Base-by-base conservation (phyloP, 306 rosid genomes). In the Cyclanthera cordifolia region DNA sequence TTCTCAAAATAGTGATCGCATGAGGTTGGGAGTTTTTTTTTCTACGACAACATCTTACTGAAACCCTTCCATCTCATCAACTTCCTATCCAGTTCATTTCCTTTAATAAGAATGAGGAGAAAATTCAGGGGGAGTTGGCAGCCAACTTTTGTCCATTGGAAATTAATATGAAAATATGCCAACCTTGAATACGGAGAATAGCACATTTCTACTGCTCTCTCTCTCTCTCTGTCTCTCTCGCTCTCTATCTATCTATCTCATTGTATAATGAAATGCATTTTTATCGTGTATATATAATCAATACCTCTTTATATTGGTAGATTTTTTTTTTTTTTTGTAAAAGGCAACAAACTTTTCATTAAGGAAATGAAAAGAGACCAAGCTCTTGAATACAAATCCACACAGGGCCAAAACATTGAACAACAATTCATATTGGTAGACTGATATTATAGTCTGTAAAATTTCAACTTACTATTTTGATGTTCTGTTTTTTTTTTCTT, bases 401-500 rank as follows among this genome's bases (percentile, higher is more conserved):
- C n/a, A n/a, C n/a, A n/a, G n/a, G n/a, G n/a, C n/a, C n/a, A n/a
- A n/a, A n/a, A n/a, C n/a, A n/a, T n/a, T n/a, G n/a, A n/a, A n/a
- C n/a, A n/a, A n/a, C n/a, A n/a, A n/a, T n/a, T 12, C 60, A 15
- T 69, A 51, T 52, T 11, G 19, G 23, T 39, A 52, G 14, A 19
- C 11, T 6, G n/a, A 34, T 52, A 53, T 77, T 65, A 61, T 64
- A 43, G 8, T 27, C 34, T 1, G 12, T 63, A 39, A 63, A 19
- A 43, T 45, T 10, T 59, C 1, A 16, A 16, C 23, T 10, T 11
- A 49, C 25, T 60, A 50, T 17, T 69, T 72, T 58, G 19, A 32
- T 25, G 21, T 66, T 60, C 48, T 70, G 72, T 70, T 76, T 37
- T 14, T 70, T 2, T 53, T 25, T 55, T 37, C 32, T 45, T 6